Evolutionary conservation across 768 basidiomycete species (phyloP).

Genomic region (Gloeostereum incarnatum): DNA sequence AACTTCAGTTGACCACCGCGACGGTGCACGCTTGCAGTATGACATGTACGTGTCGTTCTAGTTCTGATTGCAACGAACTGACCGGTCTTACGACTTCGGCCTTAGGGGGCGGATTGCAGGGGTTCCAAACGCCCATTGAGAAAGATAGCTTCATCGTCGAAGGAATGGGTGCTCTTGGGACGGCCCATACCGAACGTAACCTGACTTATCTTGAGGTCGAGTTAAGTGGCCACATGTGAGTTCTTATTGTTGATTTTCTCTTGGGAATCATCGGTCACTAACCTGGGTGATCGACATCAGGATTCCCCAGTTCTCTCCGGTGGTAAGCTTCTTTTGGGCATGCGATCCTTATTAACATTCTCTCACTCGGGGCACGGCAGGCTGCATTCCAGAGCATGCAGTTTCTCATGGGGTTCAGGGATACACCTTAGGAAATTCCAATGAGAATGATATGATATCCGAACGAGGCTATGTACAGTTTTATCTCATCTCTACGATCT

Average conservation of each 20-base stretch:
- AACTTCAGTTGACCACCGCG: background rate
- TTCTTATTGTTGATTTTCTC: background rate
- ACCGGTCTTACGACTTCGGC: background rate
- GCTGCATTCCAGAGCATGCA: constrained; percentile 65
- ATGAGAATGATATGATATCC: too few species aligned
- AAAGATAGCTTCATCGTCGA: constrained; percentile 65
- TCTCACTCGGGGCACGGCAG: constrained; percentile 21
- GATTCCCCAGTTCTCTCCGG: constrained; percentile 60
- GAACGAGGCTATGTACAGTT: too few species aligned
- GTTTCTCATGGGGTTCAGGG: constrained; percentile 17
- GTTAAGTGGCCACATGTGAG: constrained; percentile 66
- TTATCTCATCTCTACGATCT: background rate
- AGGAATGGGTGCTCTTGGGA: constrained; percentile 51
- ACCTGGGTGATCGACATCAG: too few species aligned
- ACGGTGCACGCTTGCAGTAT: background rate
- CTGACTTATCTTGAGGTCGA: constrained; percentile 59
- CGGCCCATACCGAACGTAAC: constrained; percentile 54
- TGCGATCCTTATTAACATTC: background rate
- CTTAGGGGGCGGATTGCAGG: constrained; percentile 54
- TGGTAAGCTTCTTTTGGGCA: constrained; percentile 25
- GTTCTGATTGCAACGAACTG: too few species aligned
- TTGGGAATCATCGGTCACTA: background rate
- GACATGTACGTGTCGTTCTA: background rate
- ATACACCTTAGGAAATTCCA: background rate
- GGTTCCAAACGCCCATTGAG: constrained; percentile 61